Percentiles rank a stretch among this genome's conserved stretches.
phyloP scores from a whole-genome alignment of 2,329 filamentous ascomycete species.

The Elsinoe necatrix region DNA sequence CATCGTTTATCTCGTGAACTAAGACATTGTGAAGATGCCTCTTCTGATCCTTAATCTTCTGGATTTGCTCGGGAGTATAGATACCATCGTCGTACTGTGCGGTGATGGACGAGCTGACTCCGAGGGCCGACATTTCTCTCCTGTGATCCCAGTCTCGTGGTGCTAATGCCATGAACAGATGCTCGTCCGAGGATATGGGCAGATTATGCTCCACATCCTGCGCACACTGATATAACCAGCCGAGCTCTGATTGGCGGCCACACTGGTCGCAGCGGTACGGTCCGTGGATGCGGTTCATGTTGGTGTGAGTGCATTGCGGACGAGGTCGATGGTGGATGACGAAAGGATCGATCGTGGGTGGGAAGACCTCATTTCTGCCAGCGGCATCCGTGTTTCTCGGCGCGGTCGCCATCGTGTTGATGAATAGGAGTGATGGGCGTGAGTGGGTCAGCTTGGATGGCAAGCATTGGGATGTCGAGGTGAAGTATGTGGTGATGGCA shows the following conservation, averaged over 20 bases:
- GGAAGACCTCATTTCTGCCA: not conserved
- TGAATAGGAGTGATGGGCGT: not conserved
- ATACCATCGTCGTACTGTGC: conserved; percentile 35
- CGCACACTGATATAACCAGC: conserved; percentile 67
- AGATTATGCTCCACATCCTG: conserved; percentile 44
- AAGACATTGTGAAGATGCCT: conserved; percentile 26
- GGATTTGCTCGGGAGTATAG: conserved; percentile 37
- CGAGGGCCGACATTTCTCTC: conserved; percentile 19
- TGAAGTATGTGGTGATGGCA: not conserved
- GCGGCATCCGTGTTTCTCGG: not conserved
- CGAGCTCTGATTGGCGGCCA: conserved; percentile 46
- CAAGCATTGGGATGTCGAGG: not conserved
- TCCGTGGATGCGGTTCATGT: conserved; percentile 58
- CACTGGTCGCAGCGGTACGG: conserved; percentile 51
- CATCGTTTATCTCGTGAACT: not conserved
- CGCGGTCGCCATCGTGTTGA: not conserved
- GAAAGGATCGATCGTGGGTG: not conserved
- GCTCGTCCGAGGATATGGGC: not conserved
- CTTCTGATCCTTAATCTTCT: conserved; percentile 37
- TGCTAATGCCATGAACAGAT: conserved; percentile 3
- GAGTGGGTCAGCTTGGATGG: not conserved
- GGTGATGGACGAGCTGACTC: conserved; percentile 35
- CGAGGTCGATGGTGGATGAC: conserved; percentile 12
- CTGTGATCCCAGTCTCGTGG: conserved; percentile 7
- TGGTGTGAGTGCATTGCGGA: conserved; percentile 56